Conservation (phyloP, 805 yeast species). For the Hemisphaericaspora nanyangensis region DNA sequence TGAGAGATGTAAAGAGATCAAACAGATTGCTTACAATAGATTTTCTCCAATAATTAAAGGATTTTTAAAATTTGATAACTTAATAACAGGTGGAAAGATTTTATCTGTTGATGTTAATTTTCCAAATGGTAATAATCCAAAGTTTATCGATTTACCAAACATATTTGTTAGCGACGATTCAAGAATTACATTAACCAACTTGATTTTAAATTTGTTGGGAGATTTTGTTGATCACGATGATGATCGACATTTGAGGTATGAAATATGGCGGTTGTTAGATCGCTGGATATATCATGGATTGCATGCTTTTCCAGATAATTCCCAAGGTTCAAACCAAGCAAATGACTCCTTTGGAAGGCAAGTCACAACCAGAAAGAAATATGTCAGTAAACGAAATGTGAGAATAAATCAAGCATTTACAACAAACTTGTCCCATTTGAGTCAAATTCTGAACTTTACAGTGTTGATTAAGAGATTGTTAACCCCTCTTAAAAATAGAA, state of each 20-base stretch:
- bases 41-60: constrained; percentile 31
- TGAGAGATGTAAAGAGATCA: constrained; percentile 23
- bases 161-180: constrained; percentile 32
- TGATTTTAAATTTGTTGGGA: constrained; percentile 47
- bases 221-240: constrained; percentile 46
- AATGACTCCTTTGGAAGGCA: constrained; percentile 2
- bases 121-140: constrained; percentile 6
- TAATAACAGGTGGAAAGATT: constrained; percentile 15
- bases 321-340: background rate
- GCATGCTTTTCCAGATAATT: constrained; percentile 5
- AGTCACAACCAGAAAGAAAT: constrained; percentile 15
- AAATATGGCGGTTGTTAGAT: constrained; percentile 70
- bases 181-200: constrained; percentile 30
- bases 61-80: constrained; percentile 39
- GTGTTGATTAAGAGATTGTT: constrained; percentile 47
- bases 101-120: constrained; percentile 3
- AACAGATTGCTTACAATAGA: constrained; percentile 24
- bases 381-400: constrained; percentile 14
- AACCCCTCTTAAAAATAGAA: constrained; percentile 27
- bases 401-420: constrained; percentile 26
- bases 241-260: constrained; percentile 31
- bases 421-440: constrained; percentile 44
- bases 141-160: constrained; percentile 15
- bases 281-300: constrained; percentile 54
- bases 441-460: constrained; percentile 57